A percentile compares a stretch with the other conserved stretches of the same genome.
These are phyloP conservation scores for Lipomyces yamanashiensis DNA, from an alignment of 805 yeast genomes.

Conservation along the genomic window DNA sequence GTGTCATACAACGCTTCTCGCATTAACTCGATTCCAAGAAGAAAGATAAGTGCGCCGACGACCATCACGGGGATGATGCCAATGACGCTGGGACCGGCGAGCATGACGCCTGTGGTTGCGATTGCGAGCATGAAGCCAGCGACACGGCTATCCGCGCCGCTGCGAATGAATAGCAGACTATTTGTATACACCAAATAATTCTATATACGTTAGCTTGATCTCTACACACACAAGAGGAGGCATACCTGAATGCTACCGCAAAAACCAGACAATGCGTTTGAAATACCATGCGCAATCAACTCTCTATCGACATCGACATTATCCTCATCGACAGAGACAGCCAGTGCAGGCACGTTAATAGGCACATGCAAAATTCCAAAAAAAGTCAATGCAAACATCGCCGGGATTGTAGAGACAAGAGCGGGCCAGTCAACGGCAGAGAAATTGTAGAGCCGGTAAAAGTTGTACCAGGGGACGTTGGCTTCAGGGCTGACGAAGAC, in stretches of 20 bases:
- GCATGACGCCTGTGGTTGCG: conserved; percentile 80
- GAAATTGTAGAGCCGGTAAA: conserved; percentile 75
- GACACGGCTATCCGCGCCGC: conserved; percentile 88
- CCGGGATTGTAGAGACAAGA: conserved; percentile 73
- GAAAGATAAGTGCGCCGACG: conserved; percentile 88
- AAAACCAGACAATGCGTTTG: conserved; percentile 82
- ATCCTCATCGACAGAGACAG: conserved; percentile 83
- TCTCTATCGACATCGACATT: conserved; percentile 87
- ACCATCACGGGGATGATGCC: conserved; percentile 95
- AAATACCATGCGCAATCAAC: conserved; percentile 90
- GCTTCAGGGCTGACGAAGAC: conserved; percentile 69
- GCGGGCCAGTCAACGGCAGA: conserved; percentile 73
- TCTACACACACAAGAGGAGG: too few species aligned
- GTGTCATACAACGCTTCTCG: conserved; percentile 89
- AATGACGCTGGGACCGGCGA: conserved; percentile 88
- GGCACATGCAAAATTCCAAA: conserved; percentile 97
- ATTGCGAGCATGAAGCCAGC: conserved; percentile 89
- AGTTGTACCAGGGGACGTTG: conserved; percentile 84
- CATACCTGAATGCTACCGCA: conserved; percentile 76
- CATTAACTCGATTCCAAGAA: conserved; percentile 87
- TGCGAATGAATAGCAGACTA: conserved; percentile 85
- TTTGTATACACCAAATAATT: conserved; percentile 95
- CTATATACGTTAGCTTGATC: conserved; percentile 9
- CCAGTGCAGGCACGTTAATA: conserved; percentile 95
- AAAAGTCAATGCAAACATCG: conserved; percentile 93